phyloP scores from a whole-genome alignment of 495 filamentous ascomycete species.

The Glarea lozoyensis region DNA sequence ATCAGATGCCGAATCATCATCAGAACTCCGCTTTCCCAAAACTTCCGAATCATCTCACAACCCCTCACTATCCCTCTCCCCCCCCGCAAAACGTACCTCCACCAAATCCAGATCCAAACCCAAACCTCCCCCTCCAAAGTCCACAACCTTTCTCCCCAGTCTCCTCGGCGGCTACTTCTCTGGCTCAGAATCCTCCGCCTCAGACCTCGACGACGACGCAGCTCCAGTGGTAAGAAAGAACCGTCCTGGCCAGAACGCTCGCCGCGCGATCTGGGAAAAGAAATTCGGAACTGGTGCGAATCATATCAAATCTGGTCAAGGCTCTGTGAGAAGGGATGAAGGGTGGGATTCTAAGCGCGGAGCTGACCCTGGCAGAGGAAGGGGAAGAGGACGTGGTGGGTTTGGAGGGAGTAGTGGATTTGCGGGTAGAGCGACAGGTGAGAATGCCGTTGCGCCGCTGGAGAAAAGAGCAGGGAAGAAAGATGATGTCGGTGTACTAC shows the following conservation, averaged over 20 bases:
- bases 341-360: constrained; percentile 28
- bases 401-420: neutral
- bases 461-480: constrained; percentile 28
- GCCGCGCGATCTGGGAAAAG: constrained; percentile 84
- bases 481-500: constrained; percentile 57
- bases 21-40: neutral
- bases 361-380: constrained; percentile 23
- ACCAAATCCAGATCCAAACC: constrained; percentile 15
- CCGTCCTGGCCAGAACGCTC: constrained; percentile 77
- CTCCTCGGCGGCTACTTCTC: constrained; percentile 90
- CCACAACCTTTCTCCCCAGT: constrained; percentile 75
- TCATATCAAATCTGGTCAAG: constrained; percentile 42
- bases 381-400: constrained; percentile 4
- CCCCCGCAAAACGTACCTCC: constrained; percentile 28
- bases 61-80: constrained; percentile 15
- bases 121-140: constrained; percentile 23
- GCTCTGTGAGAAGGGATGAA: constrained; percentile 23
- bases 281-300: constrained; percentile 74
- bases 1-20: constrained; percentile 10
- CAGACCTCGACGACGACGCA: constrained; percentile 37
- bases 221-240: constrained; percentile 53
- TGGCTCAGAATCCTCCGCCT: constrained; percentile 56
- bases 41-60: constrained; percentile 5
- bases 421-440: constrained; percentile 10
- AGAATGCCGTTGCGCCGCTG: constrained; percentile 13